Conservation (phyloP, 768 basidiomycete genomes). For the Termitomyces eurrhizus region DNA sequence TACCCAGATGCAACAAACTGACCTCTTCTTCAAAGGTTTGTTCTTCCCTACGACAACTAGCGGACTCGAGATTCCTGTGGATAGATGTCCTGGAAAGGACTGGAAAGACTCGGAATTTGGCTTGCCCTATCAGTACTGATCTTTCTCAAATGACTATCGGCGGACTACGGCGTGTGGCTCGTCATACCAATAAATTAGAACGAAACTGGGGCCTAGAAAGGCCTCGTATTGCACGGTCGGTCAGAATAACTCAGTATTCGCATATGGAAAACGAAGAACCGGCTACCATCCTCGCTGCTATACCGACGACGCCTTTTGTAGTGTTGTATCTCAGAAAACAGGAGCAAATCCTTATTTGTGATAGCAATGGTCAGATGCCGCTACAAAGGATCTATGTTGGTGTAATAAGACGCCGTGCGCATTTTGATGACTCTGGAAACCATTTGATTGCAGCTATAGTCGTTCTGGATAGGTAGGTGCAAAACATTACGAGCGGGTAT, state of each 20-base stretch:
- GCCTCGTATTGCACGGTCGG: neutral
- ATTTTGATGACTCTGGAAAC: neutral
- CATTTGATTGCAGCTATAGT: neutral
- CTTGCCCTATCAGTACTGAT: neutral
- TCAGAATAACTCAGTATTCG: neutral
- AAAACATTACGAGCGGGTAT: neutral
- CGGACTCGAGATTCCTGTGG: conserved; percentile 4
- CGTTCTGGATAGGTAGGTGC: neutral
- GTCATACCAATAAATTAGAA: neutral
- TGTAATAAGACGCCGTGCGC: neutral
- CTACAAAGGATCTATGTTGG: neutral
- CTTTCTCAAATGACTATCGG: neutral
- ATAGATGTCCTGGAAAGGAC: neutral
- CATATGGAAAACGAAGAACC: neutral
- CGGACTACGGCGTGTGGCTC: neutral
- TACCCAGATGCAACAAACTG: neutral
- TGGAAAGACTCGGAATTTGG: neutral
- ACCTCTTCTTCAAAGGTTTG: conserved; percentile 11
- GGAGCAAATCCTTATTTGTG: neutral
- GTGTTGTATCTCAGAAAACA: neutral
- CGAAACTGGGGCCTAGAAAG: neutral
- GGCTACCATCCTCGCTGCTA: neutral
- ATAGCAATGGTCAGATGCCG: neutral
- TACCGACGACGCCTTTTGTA: neutral
- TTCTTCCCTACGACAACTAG: conserved; percentile 10